phyloP scores from a whole-genome alignment of 257 asterid species.

The Nicotiana paniculata region DNA sequence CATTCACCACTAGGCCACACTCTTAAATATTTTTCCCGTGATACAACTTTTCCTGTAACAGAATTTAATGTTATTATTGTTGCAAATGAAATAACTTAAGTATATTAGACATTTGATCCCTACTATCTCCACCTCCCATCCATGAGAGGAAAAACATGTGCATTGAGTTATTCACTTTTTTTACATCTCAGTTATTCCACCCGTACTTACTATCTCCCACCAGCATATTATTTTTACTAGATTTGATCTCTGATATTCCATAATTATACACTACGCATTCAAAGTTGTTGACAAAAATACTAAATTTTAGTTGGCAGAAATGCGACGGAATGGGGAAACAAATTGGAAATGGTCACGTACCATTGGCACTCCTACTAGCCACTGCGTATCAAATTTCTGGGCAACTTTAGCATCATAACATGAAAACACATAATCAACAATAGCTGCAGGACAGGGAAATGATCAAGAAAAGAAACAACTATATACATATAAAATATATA shows the following conservation, averaged over 20 bases:
- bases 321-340: constrained; percentile 39
- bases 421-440: not conserved
- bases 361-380: constrained; percentile 79
- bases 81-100: not conserved
- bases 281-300: not conserved
- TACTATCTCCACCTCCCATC: no score
- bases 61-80: not conserved
- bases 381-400: constrained; percentile 53
- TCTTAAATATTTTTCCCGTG: not conserved
- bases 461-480: not conserved
- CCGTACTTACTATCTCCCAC: not conserved
- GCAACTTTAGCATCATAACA: constrained; percentile 44
- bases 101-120: not conserved
- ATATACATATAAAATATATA: not conserved
- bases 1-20: no score
- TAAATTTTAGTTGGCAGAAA: constrained; percentile 62
- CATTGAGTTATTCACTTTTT: no score
- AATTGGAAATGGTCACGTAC: constrained; percentile 73
- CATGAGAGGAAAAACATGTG: no score
- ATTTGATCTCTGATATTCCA: no score
- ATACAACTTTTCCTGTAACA: not conserved
- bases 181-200: not conserved
- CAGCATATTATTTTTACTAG: not conserved
- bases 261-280: not conserved
- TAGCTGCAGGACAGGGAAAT: not conserved